Evolutionary conservation across 1,284 basidiomycete genomes (phyloP), one percentile per base, ranked within the genome.

Genomic region (Meripilus lineatus): DNA sequence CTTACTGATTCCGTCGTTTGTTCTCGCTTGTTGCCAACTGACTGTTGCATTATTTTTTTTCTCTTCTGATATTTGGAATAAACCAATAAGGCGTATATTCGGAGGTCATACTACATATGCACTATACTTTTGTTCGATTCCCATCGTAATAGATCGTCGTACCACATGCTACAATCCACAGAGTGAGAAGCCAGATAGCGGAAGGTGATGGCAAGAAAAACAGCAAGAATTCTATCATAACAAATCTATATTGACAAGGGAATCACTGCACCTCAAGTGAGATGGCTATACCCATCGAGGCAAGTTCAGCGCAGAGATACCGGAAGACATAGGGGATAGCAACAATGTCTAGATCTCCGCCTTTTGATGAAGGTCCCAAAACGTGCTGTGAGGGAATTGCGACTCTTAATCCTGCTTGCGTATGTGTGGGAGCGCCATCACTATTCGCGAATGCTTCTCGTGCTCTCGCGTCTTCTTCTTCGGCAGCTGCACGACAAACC

Each of bases 251-350:
- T n/a, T 30, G 28, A 30, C 8, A 40, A n/a, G 15, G n/a, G 25
- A 24, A 40, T 25, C 38, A 15, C 41, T 51, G 67, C 43, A 89
- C 75, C 61, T 85, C 79, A 38, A 91, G 59, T 23, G 87, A 86
- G 40, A 91, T 75, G n/a, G 82, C 78, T 50, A 91, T 90, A 22
- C 87, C 87, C 89, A 91, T 91, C 4, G 87, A 81, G 20, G 87
- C 89, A 43, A 91, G 63, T 62, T 91, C 87, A 5, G 87, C 87
- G 60, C 89, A 91, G 6, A 94, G 74, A 64, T 93, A 91, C 43
- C 90, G 75, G 68, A 94, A 93, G 38, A 97, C 95, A 61, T 93
- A 99, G 5, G 96, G 96, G 20, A 99, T 82, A 5, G 95, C 95
- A 42, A 97, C 81, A 35, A 97, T 85, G 63, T 96, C 94, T 63